Evolutionary conservation across 768 basidiomycete genomes (phyloP).

Genomic region (Amanita pseudoporphyria): DNA sequence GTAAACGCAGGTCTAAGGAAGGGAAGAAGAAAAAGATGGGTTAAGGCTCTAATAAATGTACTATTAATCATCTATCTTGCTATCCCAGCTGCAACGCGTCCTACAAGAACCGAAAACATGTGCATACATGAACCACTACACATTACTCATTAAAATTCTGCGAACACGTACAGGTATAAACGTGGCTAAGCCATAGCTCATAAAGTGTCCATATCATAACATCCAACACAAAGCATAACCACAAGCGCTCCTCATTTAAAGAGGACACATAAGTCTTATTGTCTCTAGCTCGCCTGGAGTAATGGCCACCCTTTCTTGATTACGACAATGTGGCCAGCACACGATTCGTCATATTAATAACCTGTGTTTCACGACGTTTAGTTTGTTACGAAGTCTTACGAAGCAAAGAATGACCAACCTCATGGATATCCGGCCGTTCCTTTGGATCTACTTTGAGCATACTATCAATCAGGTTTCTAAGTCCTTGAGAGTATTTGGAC

Average conservation of each 20-base stretch:
- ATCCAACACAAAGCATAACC: too few relatives aligned
- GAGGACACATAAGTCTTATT: too few relatives aligned
- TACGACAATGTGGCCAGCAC: conserved; percentile 47
- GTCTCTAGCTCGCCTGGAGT: too few relatives aligned
- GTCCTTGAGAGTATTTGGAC: conserved; percentile 69
- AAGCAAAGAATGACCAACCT: conserved; percentile 36
- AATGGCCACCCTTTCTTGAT: neutral
- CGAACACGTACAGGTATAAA: too few relatives aligned
- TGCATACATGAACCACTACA: too few relatives aligned
- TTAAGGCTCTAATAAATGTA: neutral
- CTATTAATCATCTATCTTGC: too few relatives aligned
- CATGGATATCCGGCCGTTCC: conserved; percentile 77
- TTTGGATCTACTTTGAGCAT: conserved; percentile 80
- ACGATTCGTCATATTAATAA: conserved; percentile 55
- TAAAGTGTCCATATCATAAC: too few relatives aligned
- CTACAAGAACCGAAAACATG: too few relatives aligned
- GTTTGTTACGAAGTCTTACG: neutral
- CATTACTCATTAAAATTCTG: too few relatives aligned
- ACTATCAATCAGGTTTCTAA: conserved; percentile 72
- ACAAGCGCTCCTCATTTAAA: too few relatives aligned
- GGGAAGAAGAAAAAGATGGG: conserved; percentile 9
- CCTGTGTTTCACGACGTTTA: conserved; percentile 26
- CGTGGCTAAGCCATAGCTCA: too few relatives aligned
- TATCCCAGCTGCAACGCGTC: too few relatives aligned
- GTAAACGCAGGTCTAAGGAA: conserved; percentile 4